Evolutionary conservation across 225 moss, liverwort and hornwort species (phyloP).

Genomic region (Rhytidiadelphus loreus): DNA sequence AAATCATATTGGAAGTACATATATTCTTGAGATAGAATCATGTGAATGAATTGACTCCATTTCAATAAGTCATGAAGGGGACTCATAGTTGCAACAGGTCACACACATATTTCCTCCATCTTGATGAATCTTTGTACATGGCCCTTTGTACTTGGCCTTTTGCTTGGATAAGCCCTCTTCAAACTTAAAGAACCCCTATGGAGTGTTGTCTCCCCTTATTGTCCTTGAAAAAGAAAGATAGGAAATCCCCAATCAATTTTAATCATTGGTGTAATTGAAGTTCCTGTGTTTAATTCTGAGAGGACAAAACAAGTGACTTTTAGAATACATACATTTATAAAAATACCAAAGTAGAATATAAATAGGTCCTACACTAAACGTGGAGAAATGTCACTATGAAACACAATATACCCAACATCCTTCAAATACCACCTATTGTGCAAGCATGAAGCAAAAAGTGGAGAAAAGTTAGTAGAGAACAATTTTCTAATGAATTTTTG

Average conservation of each 20-base stretch:
- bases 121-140: not conserved
- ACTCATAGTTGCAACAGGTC: not conserved
- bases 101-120: too few relatives aligned
- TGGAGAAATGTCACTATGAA: fast-evolving
- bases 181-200: fast-evolving
- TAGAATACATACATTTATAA: fast-evolving
- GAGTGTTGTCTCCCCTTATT: fast-evolving
- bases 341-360: not conserved
- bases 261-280: fast-evolving
- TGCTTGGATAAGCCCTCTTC: fast-evolving
- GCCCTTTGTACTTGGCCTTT: fast-evolving
- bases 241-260: not conserved
- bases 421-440: not conserved
- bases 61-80: fast-evolving
- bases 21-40: not conserved
- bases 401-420: not conserved
- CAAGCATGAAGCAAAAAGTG: fast-evolving
- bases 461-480: fast-evolving
- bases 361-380: fast-evolving
- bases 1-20: fast-evolving
- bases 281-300: fast-evolving
- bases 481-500: not conserved
- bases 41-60: not conserved
- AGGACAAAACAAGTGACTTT: fast-evolving
- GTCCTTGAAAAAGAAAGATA: not conserved